These are phyloP conservation scores for Pseudogymnoascus sp. DNA, from an alignment of 2,329 filamentous ascomycete species.

Conservation along the genomic window DNA sequence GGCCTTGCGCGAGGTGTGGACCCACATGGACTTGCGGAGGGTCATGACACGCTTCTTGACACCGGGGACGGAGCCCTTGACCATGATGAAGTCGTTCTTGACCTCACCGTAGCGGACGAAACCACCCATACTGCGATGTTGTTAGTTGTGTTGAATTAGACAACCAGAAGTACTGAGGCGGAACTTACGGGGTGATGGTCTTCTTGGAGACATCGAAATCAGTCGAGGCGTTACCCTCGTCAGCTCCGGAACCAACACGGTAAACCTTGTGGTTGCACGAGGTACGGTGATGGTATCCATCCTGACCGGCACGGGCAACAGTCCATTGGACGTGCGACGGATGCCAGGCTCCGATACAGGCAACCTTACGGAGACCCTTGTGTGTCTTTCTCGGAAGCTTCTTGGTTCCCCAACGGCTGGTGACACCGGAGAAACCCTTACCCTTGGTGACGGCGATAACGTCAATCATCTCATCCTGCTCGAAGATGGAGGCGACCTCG, in stretches of 20 bases:
- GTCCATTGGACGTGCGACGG: conserved; percentile 99
- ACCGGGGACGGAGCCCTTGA: conserved; percentile 97
- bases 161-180: background rate
- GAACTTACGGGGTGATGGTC: conserved; percentile 95
- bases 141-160: conserved; percentile 26
- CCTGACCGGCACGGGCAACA: conserved; percentile 98
- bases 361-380: conserved; percentile 99
- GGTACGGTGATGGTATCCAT: conserved; percentile 99
- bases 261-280: conserved; percentile 99
- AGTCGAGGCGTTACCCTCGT: conserved; percentile 88
- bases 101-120: conserved; percentile 99
- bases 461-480: conserved; percentile 99
- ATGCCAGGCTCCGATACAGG: conserved; percentile 99
- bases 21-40: conserved; percentile 97
- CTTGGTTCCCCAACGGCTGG: conserved; percentile 98
- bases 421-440: conserved; percentile 97
- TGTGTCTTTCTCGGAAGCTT: conserved; percentile 99
- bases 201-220: conserved; percentile 98
- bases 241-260: conserved; percentile 88
- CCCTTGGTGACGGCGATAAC: conserved; percentile 99
- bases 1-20: conserved; percentile 87
- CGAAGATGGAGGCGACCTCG: conserved; percentile 86
- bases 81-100: conserved; percentile 97
- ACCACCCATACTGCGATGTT: conserved; percentile 69
- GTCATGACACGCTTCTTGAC: conserved; percentile 99